Evolutionary conservation across 192 early-diverging fungal genomes (phyloP), one percentile per base, ranked within the genome.

Genomic region (Backusella tuberculispora): DNA sequence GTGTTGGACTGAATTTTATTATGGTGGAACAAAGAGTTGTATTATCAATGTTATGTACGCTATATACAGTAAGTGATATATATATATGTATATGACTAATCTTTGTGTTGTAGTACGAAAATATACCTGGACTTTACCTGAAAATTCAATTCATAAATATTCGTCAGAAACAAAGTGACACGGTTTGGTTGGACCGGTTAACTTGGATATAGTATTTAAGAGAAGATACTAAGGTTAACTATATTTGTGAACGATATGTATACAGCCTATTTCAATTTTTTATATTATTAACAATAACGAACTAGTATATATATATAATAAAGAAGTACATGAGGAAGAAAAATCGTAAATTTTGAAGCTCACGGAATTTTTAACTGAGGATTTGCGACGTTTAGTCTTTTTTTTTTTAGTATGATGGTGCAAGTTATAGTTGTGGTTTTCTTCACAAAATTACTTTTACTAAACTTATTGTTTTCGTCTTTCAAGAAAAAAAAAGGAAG

Each of bases 1-100:
- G 89, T 76, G 76, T 89, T 48, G 88, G 87, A 17, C 83, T 87
- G 83, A 86, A 84, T 69, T 91, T 91, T 71, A 81, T 83, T 21
- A 74, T 91, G 37, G 69, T 83, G 10, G 88, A 90, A 77, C 86
- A 88, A 76, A 80, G 82, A 29, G 82, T 91, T 24, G 76, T 87
- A 38, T 79, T 89, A 4, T 64, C 83, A 9, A 85, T 88, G 72
- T 88, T 66, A 69, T 46, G 74, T 74, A 74, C 50, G 63, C 43
- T 45, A 37, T 40, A 6, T 9, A 34, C 26, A 26, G 5, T 15
- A 64, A 64, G 12, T 4, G 2, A 5, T 48, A n/a, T 50, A 50
- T 50, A 50, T 8, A 50, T 17, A 2, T 7, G 1, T 8, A 50
- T 17, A 2, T 7, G 1, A n/a, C 7, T 15, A 17, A 8, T 19